Evolutionary conservation across 2,329 filamentous ascomycete species (phyloP), one percentile per base, ranked within the genome.

Genomic region (Apiospora hydei): DNA sequence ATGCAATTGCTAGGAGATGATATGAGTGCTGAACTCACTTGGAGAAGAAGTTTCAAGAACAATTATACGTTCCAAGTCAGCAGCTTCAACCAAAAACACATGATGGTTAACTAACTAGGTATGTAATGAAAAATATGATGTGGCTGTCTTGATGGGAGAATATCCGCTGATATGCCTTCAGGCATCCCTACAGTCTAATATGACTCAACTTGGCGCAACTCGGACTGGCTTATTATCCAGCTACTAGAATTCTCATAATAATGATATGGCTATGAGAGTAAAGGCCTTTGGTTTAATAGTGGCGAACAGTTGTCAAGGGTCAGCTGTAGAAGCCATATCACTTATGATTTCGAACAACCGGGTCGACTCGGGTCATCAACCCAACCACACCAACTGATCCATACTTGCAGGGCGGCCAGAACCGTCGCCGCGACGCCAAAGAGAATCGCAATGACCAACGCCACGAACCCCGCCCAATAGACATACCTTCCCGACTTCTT

Each of bases 381-480:
- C 43, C 66, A 68, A 21, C 18, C 21, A 7, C 66, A 68, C n/a
- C n/a, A 68, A 44, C 41, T 21, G 4, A 46, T 68, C 66, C 66
- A 46, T 0, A 46, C 66, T 13, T 47, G 66, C 3, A 68, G 2
- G 10, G 66, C 66, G 10, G 41, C 66, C 41, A 46, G 41, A 1
- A 7, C n/a, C 13, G n/a, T 67, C 14, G 66, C 41, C 41, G 44
- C 41, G 4, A 67, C 30, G 41, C 41, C 66, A 10, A 30, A 46
- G 10, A 38, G 1, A 4, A 46, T 67, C 5, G 41, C 21, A 14
- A 47, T 47, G n/a, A 67, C 8, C 2, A 30, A 2, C 0, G 72
- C 72, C 10, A 72, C 53, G 13, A 69, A 64, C 0, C 69, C 46
- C 18, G 69, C 72, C 71, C 69, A 73, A n/a, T 73, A 71, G 0